Conservation (phyloP, 2,329 filamentous ascomycete genomes). For the Cryphonectria radicalis region DNA sequence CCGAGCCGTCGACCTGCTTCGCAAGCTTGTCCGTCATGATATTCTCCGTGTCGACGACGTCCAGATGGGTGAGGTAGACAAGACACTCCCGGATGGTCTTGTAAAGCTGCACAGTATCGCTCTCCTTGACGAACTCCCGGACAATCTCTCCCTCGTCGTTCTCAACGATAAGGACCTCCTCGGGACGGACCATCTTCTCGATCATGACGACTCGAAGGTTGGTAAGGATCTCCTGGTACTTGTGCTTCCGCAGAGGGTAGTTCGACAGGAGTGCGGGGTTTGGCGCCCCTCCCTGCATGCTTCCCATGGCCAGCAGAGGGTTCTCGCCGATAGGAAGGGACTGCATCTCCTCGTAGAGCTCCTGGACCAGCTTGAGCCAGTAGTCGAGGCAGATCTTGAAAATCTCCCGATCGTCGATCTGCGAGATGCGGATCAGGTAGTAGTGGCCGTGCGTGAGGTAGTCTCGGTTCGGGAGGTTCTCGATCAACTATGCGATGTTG, state of each 20-base stretch:
- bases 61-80: slow-evolving; percentile 95
- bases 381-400: slow-evolving; percentile 99
- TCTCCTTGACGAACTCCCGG: slow-evolving; percentile 98
- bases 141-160: slow-evolving; percentile 99
- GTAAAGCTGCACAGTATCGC: slow-evolving; percentile 97
- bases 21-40: slow-evolving; percentile 99
- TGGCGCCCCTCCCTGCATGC: slow-evolving; percentile 77
- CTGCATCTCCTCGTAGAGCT: slow-evolving; percentile 99
- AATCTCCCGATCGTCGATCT: slow-evolving; percentile 98
- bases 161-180: slow-evolving; percentile 98
- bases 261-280: slow-evolving; percentile 85
- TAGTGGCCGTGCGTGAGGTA: slow-evolving; percentile 96
- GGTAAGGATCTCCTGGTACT: slow-evolving; percentile 91
- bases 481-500: slow-evolving; percentile 68
- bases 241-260: slow-evolving; percentile 95
- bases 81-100: slow-evolving; percentile 98
- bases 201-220: slow-evolving; percentile 98
- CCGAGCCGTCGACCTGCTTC: slow-evolving; percentile 89
- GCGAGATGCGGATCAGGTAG: slow-evolving; percentile 96
- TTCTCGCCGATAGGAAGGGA: slow-evolving; percentile 93
- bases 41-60: slow-evolving; percentile 94
- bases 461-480: slow-evolving; percentile 93
- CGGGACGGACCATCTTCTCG: slow-evolving; percentile 98
- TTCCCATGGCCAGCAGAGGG: slow-evolving; percentile 80
- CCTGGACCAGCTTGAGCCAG: slow-evolving; percentile 97